Evolutionary conservation across 495 filamentous ascomycete genomes (phyloP).

Genomic region (Talaromyces ruber): DNA sequence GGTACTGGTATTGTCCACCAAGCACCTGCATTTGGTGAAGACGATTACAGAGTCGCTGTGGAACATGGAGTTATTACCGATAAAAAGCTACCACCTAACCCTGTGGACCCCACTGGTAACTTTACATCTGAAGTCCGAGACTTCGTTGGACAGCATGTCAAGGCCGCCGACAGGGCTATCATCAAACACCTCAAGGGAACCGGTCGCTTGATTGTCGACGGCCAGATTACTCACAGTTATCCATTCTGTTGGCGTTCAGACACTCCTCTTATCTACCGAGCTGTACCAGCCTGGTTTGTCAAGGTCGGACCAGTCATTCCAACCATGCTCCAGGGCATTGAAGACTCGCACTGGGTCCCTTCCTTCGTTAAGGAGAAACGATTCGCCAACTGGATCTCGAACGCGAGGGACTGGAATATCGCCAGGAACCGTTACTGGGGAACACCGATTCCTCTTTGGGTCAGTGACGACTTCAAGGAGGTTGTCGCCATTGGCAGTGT

Average conservation of each 20-base stretch:
- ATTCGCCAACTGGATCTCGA: constrained; percentile 79
- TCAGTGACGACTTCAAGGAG: constrained; percentile 80
- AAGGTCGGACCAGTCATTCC: constrained; percentile 80
- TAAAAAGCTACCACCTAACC: constrained; percentile 75
- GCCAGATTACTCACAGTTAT: constrained; percentile 88
- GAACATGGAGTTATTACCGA: constrained; percentile 71
- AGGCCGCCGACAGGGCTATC: constrained; percentile 89
- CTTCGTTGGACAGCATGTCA: constrained; percentile 86
- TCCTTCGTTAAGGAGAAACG: constrained; percentile 85
- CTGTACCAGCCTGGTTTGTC: constrained; percentile 94
- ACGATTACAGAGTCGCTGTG: constrained; percentile 84
- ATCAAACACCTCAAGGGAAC: constrained; percentile 81
- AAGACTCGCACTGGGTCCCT: constrained; percentile 91
- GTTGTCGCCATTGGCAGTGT: constrained; percentile 81
- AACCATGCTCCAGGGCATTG: constrained; percentile 81
- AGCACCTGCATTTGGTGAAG: constrained; percentile 90
- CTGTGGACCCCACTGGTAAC: constrained; percentile 72
- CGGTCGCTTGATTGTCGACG: constrained; percentile 77
- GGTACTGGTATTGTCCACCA: constrained; percentile 97
- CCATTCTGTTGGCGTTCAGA: constrained; percentile 95
- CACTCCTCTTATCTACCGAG: constrained; percentile 88
- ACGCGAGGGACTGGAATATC: constrained; percentile 96
- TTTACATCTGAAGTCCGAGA: constrained; percentile 78
- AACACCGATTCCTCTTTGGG: constrained; percentile 89
- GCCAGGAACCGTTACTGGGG: constrained; percentile 97